These are phyloP conservation scores for Arachis hypogaea DNA, from an alignment of 306 rosid genomes.

Conservation along the genomic window DNA sequence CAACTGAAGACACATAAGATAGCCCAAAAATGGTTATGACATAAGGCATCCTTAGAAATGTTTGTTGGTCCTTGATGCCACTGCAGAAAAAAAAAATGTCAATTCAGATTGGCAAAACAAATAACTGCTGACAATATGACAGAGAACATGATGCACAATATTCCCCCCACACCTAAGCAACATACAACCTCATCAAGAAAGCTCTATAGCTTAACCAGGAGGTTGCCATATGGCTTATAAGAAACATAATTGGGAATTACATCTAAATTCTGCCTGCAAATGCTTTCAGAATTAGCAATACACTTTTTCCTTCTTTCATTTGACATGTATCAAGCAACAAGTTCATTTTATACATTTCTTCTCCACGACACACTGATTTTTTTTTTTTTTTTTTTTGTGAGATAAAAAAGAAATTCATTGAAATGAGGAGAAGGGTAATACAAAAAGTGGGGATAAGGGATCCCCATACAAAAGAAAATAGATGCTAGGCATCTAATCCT, in stretches of 20 bases:
- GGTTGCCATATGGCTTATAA: constrained; percentile 1
- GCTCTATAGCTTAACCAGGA: constrained; percentile 15
- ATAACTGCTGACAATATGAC: constrained; percentile 29
- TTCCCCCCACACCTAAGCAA: constrained; percentile 1
- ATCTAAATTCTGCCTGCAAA: constrained; percentile 12
- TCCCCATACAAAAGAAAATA: no score
- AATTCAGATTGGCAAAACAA: constrained; percentile 46
- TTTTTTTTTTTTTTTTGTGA: no score
- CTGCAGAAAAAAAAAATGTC: constrained; percentile 41
- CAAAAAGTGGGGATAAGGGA: no score
- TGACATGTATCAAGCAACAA: constrained; percentile 6
- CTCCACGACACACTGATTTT: constrained; percentile 2
- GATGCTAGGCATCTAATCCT: no score
- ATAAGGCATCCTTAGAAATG: constrained; percentile 67
- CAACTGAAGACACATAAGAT: constrained; percentile 76
- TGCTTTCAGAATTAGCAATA: constrained; percentile 9
- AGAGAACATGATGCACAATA: constrained; percentile 22
- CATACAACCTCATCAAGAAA: constrained; percentile 12
- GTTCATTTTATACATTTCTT: constrained; percentile 5
- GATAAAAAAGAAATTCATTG: no score
- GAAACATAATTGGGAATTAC: constrained; percentile 24
- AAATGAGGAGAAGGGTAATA: no score
- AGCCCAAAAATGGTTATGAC: constrained; percentile 80
- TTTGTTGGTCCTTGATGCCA: constrained; percentile 63
- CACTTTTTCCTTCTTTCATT: constrained; percentile 4